Percentiles rank a stretch among this genome's conserved stretches.
Conservation (phyloP, 306 rosid species). For the Pyrus bretschneideri region DNA sequence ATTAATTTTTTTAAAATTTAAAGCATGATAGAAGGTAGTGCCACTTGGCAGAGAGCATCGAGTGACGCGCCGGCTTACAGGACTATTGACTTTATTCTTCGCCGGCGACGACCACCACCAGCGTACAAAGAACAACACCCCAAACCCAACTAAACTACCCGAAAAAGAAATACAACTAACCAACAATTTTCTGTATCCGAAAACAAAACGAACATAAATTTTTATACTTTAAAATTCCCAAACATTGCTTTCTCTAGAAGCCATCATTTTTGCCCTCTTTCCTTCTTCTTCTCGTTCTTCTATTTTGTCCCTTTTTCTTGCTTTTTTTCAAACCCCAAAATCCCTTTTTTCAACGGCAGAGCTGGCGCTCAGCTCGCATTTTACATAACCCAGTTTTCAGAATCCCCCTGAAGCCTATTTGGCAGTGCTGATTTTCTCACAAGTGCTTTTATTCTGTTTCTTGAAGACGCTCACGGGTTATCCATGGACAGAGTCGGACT, state of each 20-base stretch:
- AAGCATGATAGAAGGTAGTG: neutral
- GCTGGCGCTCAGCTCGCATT: slow-evolving; percentile 8
- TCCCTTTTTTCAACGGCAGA: slow-evolving; percentile 9
- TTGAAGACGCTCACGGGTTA: slow-evolving; percentile 58
- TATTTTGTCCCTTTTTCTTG: slow-evolving; percentile 31
- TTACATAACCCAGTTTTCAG: neutral
- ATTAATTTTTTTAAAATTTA: no score
- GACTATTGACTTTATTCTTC: slow-evolving; percentile 38
- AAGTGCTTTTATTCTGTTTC: slow-evolving; percentile 11
- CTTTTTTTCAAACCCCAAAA: slow-evolving; percentile 8
- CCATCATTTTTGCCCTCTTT: neutral
- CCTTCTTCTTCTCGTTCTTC: slow-evolving; percentile 19
- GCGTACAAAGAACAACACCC: neutral
- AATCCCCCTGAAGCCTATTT: slow-evolving; percentile 8
- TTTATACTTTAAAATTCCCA: neutral
- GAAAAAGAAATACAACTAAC: neutral
- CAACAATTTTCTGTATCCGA: no score
- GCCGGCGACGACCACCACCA: slow-evolving; percentile 31
- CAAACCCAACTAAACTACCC: neutral
- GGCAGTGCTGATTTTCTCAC: neutral
- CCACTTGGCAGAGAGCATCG: slow-evolving; percentile 21
- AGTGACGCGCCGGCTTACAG: slow-evolving; percentile 37
- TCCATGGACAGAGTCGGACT: slow-evolving; percentile 22
- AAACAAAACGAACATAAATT: neutral
- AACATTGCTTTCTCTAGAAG: neutral